Evolutionary conservation across 257 asterid species (phyloP).

Genomic region (Solanum pinnatisectum): DNA sequence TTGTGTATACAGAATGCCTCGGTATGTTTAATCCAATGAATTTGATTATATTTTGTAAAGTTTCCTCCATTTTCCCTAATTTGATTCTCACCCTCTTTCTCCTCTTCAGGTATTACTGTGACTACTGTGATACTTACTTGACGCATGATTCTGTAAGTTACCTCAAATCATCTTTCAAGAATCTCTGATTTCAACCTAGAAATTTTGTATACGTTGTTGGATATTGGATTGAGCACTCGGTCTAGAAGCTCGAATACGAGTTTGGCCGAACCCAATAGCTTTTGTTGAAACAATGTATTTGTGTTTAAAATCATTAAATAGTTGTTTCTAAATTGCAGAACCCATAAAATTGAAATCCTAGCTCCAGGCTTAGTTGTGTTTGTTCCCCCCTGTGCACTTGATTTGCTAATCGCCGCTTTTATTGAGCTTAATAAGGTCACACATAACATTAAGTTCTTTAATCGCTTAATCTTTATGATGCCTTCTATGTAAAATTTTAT

Average conservation of each 20-base stretch:
- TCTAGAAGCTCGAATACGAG: background rate
- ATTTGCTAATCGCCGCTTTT: background rate
- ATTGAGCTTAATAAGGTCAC: background rate
- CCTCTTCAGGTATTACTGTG: slow-evolving; percentile 15
- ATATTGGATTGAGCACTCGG: background rate
- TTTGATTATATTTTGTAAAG: background rate
- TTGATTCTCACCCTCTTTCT: background rate
- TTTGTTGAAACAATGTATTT: background rate
- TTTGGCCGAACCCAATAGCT: background rate
- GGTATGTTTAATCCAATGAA: background rate
- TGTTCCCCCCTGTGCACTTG: background rate
- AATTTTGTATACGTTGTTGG: background rate
- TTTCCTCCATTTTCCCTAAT: background rate
- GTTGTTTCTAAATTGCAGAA: background rate
- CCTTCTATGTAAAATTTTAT: background rate
- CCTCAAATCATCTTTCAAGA: too few relatives aligned
- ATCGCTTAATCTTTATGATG: background rate
- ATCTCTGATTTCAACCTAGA: background rate
- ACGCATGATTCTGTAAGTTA: slow-evolving; percentile 18
- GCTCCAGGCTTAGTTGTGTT: background rate
- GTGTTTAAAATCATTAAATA: background rate
- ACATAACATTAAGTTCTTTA: background rate
- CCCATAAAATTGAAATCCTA: background rate
- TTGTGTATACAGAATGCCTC: background rate
- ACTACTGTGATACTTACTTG: slow-evolving; percentile 19